phyloP scores from a whole-genome alignment of 768 basidiomycete species.

The Pisolithus microcarpus region DNA sequence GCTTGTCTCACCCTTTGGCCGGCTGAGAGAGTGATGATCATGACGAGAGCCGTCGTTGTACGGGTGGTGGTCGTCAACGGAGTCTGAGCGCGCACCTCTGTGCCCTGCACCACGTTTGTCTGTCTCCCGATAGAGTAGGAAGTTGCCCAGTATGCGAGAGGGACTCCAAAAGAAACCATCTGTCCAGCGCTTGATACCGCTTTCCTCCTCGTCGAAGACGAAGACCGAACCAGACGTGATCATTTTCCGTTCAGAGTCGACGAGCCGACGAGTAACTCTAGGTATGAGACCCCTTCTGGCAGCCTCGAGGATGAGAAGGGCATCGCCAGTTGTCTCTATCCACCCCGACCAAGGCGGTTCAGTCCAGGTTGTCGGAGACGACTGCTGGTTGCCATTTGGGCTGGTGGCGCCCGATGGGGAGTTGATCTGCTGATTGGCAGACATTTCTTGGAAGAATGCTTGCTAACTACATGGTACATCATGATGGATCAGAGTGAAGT shows the following conservation, averaged over 20 bases:
- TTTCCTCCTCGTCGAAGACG: slow-evolving; percentile 96
- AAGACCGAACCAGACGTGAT: slow-evolving; percentile 92
- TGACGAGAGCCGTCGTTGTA: slow-evolving; percentile 28
- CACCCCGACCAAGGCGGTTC: slow-evolving; percentile 91
- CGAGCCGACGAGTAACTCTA: slow-evolving; percentile 83
- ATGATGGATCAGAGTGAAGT: slow-evolving; percentile 18
- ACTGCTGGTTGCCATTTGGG: slow-evolving; percentile 24
- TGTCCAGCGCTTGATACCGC: slow-evolving; percentile 96
- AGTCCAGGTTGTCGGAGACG: slow-evolving; percentile 51
- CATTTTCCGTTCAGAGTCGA: slow-evolving; percentile 88
- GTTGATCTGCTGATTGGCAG: slow-evolving; percentile 25
- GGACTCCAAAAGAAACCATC: slow-evolving; percentile 98
- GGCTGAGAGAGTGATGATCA: slow-evolving; percentile 46
- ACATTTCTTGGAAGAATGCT: slow-evolving; percentile 20
- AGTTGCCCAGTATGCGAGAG: slow-evolving; percentile 87
- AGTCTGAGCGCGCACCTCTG: slow-evolving; percentile 42
- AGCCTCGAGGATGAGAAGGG: slow-evolving; percentile 93
- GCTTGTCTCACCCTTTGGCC: slow-evolving; percentile 51
- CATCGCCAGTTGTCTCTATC: slow-evolving; percentile 93
- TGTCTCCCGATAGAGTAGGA: slow-evolving; percentile 90
- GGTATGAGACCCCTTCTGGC: slow-evolving; percentile 86
- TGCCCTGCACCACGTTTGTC: slow-evolving; percentile 73
- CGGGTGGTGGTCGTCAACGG: slow-evolving; percentile 27
- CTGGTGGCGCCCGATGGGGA: slow-evolving; percentile 18
- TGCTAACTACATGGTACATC: slow-evolving; percentile 6